These are phyloP conservation scores for Herpetomonas samuelpessoai DNA, from an alignment of 208 protist genomes.

Conservation along the genomic window DNA sequence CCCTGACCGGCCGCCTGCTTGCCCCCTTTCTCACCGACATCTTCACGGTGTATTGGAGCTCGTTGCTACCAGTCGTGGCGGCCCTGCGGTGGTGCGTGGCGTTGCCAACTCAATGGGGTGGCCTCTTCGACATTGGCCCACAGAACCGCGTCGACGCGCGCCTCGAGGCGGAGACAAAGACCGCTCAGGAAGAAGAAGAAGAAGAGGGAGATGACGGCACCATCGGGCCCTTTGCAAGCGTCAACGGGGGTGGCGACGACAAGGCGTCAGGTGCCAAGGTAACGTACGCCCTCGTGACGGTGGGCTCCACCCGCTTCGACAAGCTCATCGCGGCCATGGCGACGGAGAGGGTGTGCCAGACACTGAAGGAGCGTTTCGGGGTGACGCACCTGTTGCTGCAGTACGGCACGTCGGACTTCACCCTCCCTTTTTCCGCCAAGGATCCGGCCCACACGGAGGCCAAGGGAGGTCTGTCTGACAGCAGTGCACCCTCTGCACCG, in stretches of 20 bases:
- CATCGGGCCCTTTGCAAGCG: not conserved
- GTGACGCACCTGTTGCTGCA: conserved; percentile 71
- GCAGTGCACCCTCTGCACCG: not conserved
- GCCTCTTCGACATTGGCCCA: conserved; percentile 34
- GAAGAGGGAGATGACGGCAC: not conserved
- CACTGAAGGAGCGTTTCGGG: conserved; percentile 33
- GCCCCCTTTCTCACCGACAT: conserved; percentile 67
- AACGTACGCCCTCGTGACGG: conserved; percentile 77
- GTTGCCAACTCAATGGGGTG: too few species aligned
- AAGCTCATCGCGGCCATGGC: conserved; percentile 51
- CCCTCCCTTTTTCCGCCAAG: not conserved
- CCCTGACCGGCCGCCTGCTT: conserved; percentile 72
- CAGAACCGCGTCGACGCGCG: conserved; percentile 3
- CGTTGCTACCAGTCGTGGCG: conserved; percentile 30
- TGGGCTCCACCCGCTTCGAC: conserved; percentile 86
- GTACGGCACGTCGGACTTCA: conserved; percentile 47
- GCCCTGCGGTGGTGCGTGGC: conserved; percentile 15
- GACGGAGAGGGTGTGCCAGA: conserved; percentile 26
- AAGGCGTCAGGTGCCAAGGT: conserved; percentile 1
- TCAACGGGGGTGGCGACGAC: not conserved
- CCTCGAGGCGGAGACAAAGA: not conserved
- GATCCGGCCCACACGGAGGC: not conserved
- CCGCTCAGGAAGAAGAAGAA: not conserved
- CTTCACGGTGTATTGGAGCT: conserved; percentile 79
- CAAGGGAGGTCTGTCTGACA: not conserved